Conservation (phyloP, 1,284 basidiomycete species). For the Pterulicium gracile region DNA sequence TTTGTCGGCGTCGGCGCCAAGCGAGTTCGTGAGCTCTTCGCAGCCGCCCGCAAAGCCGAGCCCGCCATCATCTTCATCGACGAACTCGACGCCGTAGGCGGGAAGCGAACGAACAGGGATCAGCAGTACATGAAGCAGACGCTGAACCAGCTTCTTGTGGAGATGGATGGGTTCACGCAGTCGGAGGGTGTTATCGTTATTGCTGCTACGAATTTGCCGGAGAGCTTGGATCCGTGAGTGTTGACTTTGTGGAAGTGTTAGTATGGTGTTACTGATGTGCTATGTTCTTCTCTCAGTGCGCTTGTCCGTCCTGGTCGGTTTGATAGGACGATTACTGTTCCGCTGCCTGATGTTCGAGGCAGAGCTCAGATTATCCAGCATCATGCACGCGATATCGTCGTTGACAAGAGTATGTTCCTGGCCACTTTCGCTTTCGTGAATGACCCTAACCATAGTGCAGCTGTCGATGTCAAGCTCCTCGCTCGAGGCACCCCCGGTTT, state of each 20-base stretch:
- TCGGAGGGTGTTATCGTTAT: slow-evolving; percentile 89
- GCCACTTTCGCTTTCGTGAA: neutral
- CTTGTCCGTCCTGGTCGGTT: slow-evolving; percentile 91
- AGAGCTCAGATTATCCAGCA: slow-evolving; percentile 84
- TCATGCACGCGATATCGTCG: slow-evolving; percentile 75
- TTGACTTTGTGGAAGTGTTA: slow-evolving; percentile 6
- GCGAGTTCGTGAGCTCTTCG: slow-evolving; percentile 92
- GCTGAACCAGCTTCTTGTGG: slow-evolving; percentile 87
- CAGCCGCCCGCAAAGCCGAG: slow-evolving; percentile 88
- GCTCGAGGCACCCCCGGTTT: slow-evolving; percentile 89
- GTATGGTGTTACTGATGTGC: slow-evolving; percentile 11
- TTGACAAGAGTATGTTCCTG: slow-evolving; percentile 37
- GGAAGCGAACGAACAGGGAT: slow-evolving; percentile 83
- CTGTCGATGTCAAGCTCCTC: slow-evolving; percentile 75
- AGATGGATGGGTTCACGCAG: slow-evolving; percentile 92
- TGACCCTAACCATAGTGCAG: slow-evolving; percentile 20
- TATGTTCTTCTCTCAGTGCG: slow-evolving; percentile 40
- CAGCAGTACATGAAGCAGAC: slow-evolving; percentile 89
- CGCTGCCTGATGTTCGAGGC: slow-evolving; percentile 80
- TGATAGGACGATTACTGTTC: slow-evolving; percentile 84
- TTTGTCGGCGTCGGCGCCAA: slow-evolving; percentile 95
- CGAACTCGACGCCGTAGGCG: slow-evolving; percentile 88
- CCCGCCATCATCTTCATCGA: slow-evolving; percentile 95
- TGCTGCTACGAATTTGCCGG: slow-evolving; percentile 92
- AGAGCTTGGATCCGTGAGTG: slow-evolving; percentile 79